A percentile compares a stretch with the other conserved stretches of the same genome.
phyloP scores from a whole-genome alignment of 169 alveolate species.

The Amoebophrya sp. region DNA sequence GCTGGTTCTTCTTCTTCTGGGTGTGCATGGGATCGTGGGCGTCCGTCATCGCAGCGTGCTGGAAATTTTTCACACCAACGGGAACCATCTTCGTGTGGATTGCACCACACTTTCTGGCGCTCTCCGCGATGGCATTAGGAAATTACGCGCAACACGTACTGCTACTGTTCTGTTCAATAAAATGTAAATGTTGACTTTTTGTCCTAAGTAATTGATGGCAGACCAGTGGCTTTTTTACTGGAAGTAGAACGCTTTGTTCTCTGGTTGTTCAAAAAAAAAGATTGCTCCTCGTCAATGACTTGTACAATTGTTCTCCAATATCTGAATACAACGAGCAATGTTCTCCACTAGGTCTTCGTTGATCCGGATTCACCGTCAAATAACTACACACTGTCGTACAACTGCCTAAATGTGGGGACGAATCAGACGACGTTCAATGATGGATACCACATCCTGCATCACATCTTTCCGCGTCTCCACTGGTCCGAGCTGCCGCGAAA shows the following conservation, averaged over 20 bases:
- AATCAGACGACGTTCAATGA: background rate
- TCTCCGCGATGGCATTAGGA: background rate
- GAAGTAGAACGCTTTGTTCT: no score
- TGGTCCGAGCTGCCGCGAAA: background rate
- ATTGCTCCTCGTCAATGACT: no score
- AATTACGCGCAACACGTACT: background rate
- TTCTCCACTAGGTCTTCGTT: background rate
- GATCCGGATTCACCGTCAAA: background rate
- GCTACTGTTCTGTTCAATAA: background rate
- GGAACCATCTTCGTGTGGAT: background rate
- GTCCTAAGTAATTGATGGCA: no score
- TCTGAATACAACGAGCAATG: no score
- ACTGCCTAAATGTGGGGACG: background rate
- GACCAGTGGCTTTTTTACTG: no score
- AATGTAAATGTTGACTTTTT: no score
- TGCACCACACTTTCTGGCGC: background rate
- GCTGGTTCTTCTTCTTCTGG: background rate
- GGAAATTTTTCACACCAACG: background rate
- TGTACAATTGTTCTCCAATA: no score
- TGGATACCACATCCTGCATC: background rate
- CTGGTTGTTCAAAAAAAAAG: no score
- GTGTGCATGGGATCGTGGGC: background rate
- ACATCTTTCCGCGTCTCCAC: background rate
- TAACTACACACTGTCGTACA: background rate
- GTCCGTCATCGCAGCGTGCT: background rate